Percentiles rank a stretch among this genome's conserved stretches.
Conservation (phyloP, 2,329 filamentous ascomycete species). For the Microthyrium microscopicum region DNA sequence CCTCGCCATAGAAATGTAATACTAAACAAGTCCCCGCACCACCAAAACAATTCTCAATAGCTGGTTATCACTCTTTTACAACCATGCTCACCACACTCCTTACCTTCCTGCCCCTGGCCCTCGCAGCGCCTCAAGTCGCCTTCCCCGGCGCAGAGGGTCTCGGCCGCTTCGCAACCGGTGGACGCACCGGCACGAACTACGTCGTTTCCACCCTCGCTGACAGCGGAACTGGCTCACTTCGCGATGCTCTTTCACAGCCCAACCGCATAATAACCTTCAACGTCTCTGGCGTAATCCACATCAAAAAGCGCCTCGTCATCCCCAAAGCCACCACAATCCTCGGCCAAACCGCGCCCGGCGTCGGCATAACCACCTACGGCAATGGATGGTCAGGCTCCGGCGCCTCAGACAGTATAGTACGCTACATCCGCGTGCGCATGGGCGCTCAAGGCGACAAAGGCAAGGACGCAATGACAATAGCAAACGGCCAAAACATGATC, state of each 20-base stretch:
- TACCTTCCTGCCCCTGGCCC: neutral
- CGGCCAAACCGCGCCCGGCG: constrained; percentile 30
- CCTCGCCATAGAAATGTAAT: too few species aligned
- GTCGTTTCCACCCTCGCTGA: constrained; percentile 33
- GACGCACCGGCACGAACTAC: constrained; percentile 30
- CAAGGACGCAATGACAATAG: constrained; percentile 38
- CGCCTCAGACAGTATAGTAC: constrained; percentile 35
- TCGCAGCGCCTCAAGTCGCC: constrained; percentile 15
- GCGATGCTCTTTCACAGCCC: constrained; percentile 31
- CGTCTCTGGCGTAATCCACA: constrained; percentile 33
- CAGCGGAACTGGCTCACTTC: constrained; percentile 31
- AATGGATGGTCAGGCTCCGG: constrained; percentile 37
- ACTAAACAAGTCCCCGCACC: neutral
- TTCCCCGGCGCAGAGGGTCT: constrained; percentile 37
- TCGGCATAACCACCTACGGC: constrained; percentile 35
- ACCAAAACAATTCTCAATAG: neutral
- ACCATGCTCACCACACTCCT: neutral
- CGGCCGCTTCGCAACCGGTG: constrained; percentile 29
- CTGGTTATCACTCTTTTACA: neutral
- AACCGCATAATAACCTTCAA: constrained; percentile 35
- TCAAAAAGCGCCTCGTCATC: constrained; percentile 29
- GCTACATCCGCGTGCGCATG: constrained; percentile 40
- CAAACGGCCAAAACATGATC: constrained; percentile 36
- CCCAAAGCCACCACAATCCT: constrained; percentile 33
- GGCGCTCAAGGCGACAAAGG: constrained; percentile 33